Evolutionary conservation across 106 monocot genomes (phyloP).

Genomic region (Dioscorea dumetorum): DNA sequence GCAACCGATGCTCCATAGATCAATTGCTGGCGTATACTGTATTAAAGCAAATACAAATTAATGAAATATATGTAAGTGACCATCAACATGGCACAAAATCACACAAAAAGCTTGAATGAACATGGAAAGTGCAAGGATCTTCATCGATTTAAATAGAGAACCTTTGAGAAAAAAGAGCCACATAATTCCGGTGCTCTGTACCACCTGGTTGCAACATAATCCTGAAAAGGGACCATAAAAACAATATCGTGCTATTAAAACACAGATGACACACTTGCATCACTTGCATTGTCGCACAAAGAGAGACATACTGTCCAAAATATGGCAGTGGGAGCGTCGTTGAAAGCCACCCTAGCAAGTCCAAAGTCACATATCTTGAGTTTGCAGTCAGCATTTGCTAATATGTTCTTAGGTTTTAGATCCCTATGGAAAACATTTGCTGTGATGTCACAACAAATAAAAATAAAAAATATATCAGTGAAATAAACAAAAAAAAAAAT

Average conservation of each 20-base stretch:
- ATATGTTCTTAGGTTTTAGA: constrained; percentile 88
- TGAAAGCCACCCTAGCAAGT: constrained; percentile 80
- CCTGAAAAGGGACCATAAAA: constrained; percentile 28
- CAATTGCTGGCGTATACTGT: constrained; percentile 92
- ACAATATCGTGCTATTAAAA: no score
- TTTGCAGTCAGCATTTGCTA: constrained; percentile 89
- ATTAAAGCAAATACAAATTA: constrained; percentile 1
- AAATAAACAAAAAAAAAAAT: no score
- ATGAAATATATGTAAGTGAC: neutral
- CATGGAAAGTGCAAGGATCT: no score
- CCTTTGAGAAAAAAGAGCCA: constrained; percentile 90
- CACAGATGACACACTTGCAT: no score
- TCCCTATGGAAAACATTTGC: constrained; percentile 93
- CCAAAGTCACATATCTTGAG: constrained; percentile 94
- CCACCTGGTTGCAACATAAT: constrained; percentile 95
- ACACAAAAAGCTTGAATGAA: neutral
- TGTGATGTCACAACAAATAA: constrained; percentile 13
- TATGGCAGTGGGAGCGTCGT: constrained; percentile 85
- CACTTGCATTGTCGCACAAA: neutral
- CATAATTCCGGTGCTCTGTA: constrained; percentile 84
- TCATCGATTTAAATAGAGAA: constrained; percentile 1
- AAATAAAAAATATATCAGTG: neutral
- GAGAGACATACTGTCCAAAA: constrained; percentile 73
- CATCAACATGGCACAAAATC: neutral
- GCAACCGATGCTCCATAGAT: constrained; percentile 96